Evolutionary conservation across 2,329 filamentous ascomycete genomes (phyloP).

Genomic region (Aureobasidium leucospermi): DNA sequence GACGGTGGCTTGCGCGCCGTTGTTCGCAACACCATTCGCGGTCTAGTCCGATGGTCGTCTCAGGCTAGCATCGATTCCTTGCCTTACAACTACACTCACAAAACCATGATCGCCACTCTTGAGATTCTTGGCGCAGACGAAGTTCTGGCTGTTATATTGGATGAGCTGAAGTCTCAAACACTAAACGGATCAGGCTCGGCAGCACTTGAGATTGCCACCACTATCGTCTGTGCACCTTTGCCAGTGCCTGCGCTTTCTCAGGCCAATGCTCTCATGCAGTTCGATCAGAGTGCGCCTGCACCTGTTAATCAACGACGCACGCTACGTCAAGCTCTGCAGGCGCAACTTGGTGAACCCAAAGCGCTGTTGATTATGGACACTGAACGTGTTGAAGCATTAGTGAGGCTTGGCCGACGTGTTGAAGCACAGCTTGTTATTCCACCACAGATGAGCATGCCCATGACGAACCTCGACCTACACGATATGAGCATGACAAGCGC

Average conservation of each 20-base stretch:
- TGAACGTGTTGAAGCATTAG: conserved; percentile 46
- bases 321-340: conserved; percentile 25
- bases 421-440: conserved; percentile 48
- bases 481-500: conserved; percentile 24
- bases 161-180: conserved; percentile 59
- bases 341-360: conserved; percentile 44
- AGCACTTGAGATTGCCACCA: conserved; percentile 61
- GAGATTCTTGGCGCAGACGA: conserved; percentile 56
- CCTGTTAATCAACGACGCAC: conserved; percentile 2
- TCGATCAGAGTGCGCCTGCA: background rate
- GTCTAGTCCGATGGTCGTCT: conserved; percentile 58
- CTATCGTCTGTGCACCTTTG: conserved; percentile 60
- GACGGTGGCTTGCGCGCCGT: conserved; percentile 46
- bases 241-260: conserved; percentile 29
- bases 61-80: conserved; percentile 42
- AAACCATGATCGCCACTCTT: conserved; percentile 56
- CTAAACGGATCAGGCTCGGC: conserved; percentile 52
- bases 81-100: conserved; percentile 63
- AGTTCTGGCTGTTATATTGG: conserved; percentile 55
- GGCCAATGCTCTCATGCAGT: conserved; percentile 18
- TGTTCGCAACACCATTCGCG: conserved; percentile 55
- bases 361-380: conserved; percentile 53
- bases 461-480: conserved; percentile 25
- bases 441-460: conserved; percentile 41
- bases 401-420: conserved; percentile 26